Evolutionary conservation across 495 filamentous ascomycete species (phyloP), one percentile per base, ranked within the genome.

Genomic region (Pyrenula aspistea): DNA sequence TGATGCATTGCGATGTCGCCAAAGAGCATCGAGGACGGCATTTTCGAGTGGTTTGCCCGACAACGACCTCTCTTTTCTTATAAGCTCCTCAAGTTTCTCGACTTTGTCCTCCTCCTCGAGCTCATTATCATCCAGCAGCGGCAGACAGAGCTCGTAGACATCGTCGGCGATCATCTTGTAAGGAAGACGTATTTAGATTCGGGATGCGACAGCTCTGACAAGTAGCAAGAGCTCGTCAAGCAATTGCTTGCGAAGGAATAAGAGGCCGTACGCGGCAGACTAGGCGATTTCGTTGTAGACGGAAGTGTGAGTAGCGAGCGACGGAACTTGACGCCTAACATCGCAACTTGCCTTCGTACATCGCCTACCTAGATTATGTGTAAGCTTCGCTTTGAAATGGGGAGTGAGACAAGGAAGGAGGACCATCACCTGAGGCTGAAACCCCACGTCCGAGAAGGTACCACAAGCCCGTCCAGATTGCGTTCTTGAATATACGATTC

Each of bases 61-160:
- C 55, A 97, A 72, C 15, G 78, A 79, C 4, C 89, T 90, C 71
- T 90, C 85, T 56, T 83, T 84, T 68, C 83, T 83, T 58, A 97
- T 75, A 21, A 95, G 76, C 60, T 91, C 88, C 67, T 95, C 90
- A 53, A 96, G 75, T 71, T 85, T 91, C 68, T 99, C 94, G 2
- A 86, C 88, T 75, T 91, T 94, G 59, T 97, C 94, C 66, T 99
- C 94, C 62, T 97, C 94, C 60, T 95, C 89, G 22, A 96, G 72
- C 55, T 70, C 76, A 57, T 81, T 71, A 68, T 96, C 88, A 71
- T 92, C 83, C 51, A 99, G 83, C 66, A 96, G 77, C 25, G 89
- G 87, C 59, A 95, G 83, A 66, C 89, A 96, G 59, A 88, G 78
- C 65, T 95, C 93, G 73, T 93, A 92, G 19, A 92, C 81, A 58